Base-by-base conservation (phyloP, 331 rosid genomes). In the Erythrophleum ivorense region DNA sequence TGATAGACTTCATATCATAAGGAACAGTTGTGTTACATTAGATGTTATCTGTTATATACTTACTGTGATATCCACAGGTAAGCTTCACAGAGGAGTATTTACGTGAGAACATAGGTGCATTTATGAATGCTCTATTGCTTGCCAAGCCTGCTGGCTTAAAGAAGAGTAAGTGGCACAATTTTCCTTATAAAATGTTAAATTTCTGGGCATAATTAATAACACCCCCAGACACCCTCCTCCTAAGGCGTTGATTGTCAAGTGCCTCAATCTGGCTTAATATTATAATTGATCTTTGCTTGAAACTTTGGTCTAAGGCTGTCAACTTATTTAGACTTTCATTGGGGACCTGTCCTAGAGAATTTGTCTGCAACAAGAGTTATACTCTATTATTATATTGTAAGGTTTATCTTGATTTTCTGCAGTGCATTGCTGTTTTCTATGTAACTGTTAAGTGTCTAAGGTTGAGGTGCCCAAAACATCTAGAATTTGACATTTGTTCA, bases 101-200 rank as follows among this genome's bases (percentile, higher is more conserved):
- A 71, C 92, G 94, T 16, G 97, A 91, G 85, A 96, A 96, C 86
- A 84, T 96, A 19, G 94, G 99, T 65, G 98, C 98, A 71, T 92
- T 95, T 85, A 88, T 92, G 88, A 94, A 91, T 83, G 88, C 98
- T 82, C 89, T 96, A 77, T 89, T 93, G 87, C 86, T 73, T 72
- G 95, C 99, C 58, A 96, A 96, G 80, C 98, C 99, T 77, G 85
- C 86, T 33, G 98, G 97, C 73, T 88, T 96, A 81, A 96, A 96
- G 88, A 96, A 96, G 92, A 91, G 99, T 91, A 88, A 88, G 97
- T 85, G 71, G 49, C 78, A 21, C 63, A 64, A 29, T 64, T 71
- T 75, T 45, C 69, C 78, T 29, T 84, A 11, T 71, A 45, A 16
- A 38, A 34, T 60, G 55, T 77, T 38, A 73, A 75, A 71, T 65